Conservation (phyloP, 768 basidiomycete species). For the Solioccasus polychromus region DNA sequence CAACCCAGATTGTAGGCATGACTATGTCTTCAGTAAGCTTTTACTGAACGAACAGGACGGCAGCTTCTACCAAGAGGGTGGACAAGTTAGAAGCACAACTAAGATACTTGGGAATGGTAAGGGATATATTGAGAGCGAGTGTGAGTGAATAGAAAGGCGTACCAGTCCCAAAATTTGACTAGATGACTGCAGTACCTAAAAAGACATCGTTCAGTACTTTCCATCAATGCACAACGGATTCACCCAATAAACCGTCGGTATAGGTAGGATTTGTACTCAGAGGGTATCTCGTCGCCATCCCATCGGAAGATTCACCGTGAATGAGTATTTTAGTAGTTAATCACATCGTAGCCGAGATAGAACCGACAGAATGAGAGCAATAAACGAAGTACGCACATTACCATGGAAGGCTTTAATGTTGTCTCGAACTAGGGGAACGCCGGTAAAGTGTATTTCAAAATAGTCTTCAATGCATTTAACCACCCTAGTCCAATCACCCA, state of each 20-base stretch:
- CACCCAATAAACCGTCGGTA: conserved; percentile 12
- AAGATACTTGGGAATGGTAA: conserved; percentile 15
- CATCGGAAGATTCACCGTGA: conserved; percentile 14
- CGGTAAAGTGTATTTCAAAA: conserved; percentile 25
- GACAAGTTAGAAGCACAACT: conserved; percentile 16
- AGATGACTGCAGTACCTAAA: conserved; percentile 15
- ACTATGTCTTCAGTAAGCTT: conserved; percentile 7
- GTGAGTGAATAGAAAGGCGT: conserved; percentile 14
- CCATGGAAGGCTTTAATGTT: conserved; percentile 36
- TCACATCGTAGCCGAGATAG: background rate
- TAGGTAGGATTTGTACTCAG: conserved; percentile 5
- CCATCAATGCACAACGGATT: background rate
- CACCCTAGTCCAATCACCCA: conserved; percentile 11
- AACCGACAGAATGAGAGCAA: background rate
- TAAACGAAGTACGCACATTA: conserved; percentile 13
- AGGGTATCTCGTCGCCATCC: conserved; percentile 4
- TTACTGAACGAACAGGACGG: conserved; percentile 5
- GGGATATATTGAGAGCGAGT: conserved; percentile 10
- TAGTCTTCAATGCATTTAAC: conserved; percentile 14
- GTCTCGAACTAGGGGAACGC: conserved; percentile 33
- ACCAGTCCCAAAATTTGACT: conserved; percentile 13
- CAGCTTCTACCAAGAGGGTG: background rate
- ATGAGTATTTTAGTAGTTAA: conserved; percentile 12
- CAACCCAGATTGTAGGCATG: conserved; percentile 4
- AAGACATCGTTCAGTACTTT: background rate